These are phyloP conservation scores for Paradendryphiella salina DNA, from an alignment of 2,329 filamentous ascomycete species.

Conservation along the genomic window DNA sequence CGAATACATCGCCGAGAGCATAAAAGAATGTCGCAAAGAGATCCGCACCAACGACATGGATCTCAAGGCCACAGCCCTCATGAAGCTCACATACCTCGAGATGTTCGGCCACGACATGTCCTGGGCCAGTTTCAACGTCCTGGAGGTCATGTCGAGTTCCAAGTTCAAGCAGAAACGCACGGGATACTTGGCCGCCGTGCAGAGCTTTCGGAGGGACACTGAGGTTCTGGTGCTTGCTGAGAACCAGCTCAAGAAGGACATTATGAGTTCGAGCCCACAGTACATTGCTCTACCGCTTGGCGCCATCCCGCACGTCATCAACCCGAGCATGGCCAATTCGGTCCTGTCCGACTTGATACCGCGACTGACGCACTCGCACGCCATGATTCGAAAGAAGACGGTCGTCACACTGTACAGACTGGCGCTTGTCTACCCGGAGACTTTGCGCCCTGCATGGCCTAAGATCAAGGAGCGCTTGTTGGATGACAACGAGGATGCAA, in stretches of 20 bases:
- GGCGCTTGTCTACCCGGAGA: slow-evolving; percentile 95
- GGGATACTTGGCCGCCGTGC: slow-evolving; percentile 90
- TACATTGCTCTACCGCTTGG: slow-evolving; percentile 84
- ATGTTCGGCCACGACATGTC: slow-evolving; percentile 99
- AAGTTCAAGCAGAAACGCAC: slow-evolving; percentile 96
- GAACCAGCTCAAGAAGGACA: slow-evolving; percentile 93
- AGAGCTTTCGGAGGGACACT: slow-evolving; percentile 93
- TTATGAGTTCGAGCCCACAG: slow-evolving; percentile 71
- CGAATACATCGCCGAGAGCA: slow-evolving; percentile 88
- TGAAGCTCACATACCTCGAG: slow-evolving; percentile 96
- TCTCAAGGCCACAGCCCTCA: slow-evolving; percentile 90
- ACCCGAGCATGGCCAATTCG: slow-evolving; percentile 86
- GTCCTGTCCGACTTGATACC: slow-evolving; percentile 84
- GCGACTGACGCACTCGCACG: slow-evolving; percentile 80
- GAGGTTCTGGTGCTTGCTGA: slow-evolving; percentile 98
- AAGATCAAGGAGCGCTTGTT: slow-evolving; percentile 94
- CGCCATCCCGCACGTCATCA: slow-evolving; percentile 93
- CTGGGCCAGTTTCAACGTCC: slow-evolving; percentile 96
- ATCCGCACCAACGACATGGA: slow-evolving; percentile 95
- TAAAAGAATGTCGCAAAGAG: slow-evolving; percentile 94
- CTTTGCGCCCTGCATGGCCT: slow-evolving; percentile 88
- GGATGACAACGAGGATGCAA: slow-evolving; percentile 86
- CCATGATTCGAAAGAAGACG: slow-evolving; percentile 90
- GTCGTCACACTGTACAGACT: slow-evolving; percentile 92
- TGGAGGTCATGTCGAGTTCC: slow-evolving; percentile 96